Evolutionary conservation across 805 yeast genomes (phyloP).

Genomic region (Ogataea nitratoaversa): DNA sequence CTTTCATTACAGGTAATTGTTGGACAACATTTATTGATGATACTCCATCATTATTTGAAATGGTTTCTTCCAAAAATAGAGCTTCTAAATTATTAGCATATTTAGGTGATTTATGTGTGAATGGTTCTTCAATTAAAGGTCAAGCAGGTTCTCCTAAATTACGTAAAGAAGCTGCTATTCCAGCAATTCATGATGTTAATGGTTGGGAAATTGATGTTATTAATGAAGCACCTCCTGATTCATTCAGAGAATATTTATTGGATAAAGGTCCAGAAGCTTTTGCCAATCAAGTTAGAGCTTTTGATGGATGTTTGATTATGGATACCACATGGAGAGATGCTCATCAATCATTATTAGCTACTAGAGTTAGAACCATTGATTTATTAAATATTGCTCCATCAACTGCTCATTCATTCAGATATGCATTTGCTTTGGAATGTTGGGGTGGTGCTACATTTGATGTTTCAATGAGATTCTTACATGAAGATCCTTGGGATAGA

Average conservation of each 20-base stretch:
- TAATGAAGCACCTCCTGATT: slow-evolving; percentile 58
- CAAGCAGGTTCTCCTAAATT: slow-evolving; percentile 91
- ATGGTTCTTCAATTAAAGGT: slow-evolving; percentile 94
- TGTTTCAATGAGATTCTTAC: slow-evolving; percentile 96
- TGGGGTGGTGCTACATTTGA: slow-evolving; percentile 99
- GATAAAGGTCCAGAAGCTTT: slow-evolving; percentile 85
- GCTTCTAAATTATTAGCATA: slow-evolving; percentile 91
- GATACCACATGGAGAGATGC: slow-evolving; percentile 99
- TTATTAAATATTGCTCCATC: slow-evolving; percentile 87
- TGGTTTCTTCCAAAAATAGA: slow-evolving; percentile 93
- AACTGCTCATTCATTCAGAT: slow-evolving; percentile 84
- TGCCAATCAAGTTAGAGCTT: slow-evolving; percentile 80
- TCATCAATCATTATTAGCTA: slow-evolving; percentile 94
- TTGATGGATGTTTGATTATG: slow-evolving; percentile 87
- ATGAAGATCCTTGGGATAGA: slow-evolving; percentile 99
- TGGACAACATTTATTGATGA: slow-evolving; percentile 99
- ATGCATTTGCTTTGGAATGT: slow-evolving; percentile 95
- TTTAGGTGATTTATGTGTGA: slow-evolving; percentile 89
- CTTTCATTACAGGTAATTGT: slow-evolving; percentile 80
- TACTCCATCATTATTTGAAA: slow-evolving; percentile 91
- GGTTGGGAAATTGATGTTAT: slow-evolving; percentile 57
- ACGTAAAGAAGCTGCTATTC: slow-evolving; percentile 68
- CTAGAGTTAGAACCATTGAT: slow-evolving; percentile 95
- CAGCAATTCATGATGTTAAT: slow-evolving; percentile 58
- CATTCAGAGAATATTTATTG: slow-evolving; percentile 89